Evolutionary conservation across 176 grass and related monocot species (phyloP).

Genomic region (Guadua angustifolia): DNA sequence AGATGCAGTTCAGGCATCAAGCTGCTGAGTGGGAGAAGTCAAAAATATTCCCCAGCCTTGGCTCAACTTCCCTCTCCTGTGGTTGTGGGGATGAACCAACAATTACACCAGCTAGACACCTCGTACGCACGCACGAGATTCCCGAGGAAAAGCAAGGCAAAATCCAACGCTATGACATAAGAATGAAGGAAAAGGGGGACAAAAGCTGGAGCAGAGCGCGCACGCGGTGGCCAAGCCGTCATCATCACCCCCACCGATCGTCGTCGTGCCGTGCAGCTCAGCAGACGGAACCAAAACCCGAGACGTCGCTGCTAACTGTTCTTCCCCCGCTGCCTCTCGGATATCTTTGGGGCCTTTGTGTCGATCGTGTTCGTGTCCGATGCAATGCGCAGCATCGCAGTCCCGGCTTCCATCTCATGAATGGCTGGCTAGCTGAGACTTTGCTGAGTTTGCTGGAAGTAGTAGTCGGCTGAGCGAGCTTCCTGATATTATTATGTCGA

Average conservation of each 20-base stretch:
- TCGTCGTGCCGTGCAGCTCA: neutral
- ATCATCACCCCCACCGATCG: conserved; percentile 23
- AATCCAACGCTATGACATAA: neutral
- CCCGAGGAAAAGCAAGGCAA: neutral
- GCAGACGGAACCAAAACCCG: neutral
- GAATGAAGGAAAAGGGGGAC: neutral
- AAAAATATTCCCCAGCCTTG: conserved; percentile 8
- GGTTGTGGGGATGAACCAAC: neutral
- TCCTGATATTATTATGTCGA: neutral
- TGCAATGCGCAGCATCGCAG: neutral
- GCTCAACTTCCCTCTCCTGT: neutral
- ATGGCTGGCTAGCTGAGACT: neutral
- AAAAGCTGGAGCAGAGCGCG: conserved; percentile 30
- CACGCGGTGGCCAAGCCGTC: conserved; percentile 13
- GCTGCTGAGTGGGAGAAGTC: neutral
- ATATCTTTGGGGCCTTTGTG: neutral
- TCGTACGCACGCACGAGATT: neutral
- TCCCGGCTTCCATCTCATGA: neutral
- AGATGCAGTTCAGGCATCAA: neutral
- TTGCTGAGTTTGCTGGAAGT: neutral
- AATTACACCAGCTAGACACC: neutral
- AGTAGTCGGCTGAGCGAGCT: neutral
- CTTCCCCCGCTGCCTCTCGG: neutral
- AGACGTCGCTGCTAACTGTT: neutral
- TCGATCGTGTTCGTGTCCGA: neutral